Base-by-base conservation (phyloP, 1,139 yeast species). In the Schwanniomyces etchellsii region DNA sequence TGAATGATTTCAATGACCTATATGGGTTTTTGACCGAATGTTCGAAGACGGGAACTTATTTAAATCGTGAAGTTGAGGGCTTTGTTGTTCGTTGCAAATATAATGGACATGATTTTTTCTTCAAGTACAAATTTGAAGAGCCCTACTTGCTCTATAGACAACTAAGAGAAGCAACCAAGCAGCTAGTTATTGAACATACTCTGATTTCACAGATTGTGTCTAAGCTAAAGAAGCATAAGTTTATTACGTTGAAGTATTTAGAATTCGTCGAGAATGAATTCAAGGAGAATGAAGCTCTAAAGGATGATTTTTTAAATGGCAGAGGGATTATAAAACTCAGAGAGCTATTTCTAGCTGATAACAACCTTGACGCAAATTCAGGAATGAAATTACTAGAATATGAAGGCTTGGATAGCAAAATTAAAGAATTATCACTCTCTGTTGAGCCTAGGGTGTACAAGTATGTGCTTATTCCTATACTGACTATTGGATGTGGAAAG, bases 401-500 rank as follows among this genome's bases (percentile, higher is more conserved):
- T 32, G 48, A 46, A 4, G 42, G 40, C 16, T 38, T 52, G 14
- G 35, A 48, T 13, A 35, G 38, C n/a, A 32, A 36, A 20, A 23
- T 38, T 28, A 30, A 23, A 15, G 35, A 37, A 17, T 30, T 44
- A 13, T 28, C 36, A 2, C 20, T 38, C 2, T 35, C 34, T 5
- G 22, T 34, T 12, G 37, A 35, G 5, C 35, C 32, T 5, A 28
- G 25, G 4, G 24, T 26, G 14, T 35, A 29, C 7, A 77, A 77
- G 45, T 85, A 75, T 47, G 70, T 84, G 0, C 47, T 93, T 1
- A 71, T 88, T 2, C 93, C 97, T 0, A 76, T 89, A 10, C 88
- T 97, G 0, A 86, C 96, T 0, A 74, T 91, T 30, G 98, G 97
- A 0, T 86, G 96, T 52, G 99, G 99, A 5, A 93, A 93, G 50